Percentiles rank a stretch among this genome's conserved stretches.
Evolutionary conservation across 768 basidiomycete genomes (phyloP).

Genomic region (Phlebiopsis flavidoalba): DNA sequence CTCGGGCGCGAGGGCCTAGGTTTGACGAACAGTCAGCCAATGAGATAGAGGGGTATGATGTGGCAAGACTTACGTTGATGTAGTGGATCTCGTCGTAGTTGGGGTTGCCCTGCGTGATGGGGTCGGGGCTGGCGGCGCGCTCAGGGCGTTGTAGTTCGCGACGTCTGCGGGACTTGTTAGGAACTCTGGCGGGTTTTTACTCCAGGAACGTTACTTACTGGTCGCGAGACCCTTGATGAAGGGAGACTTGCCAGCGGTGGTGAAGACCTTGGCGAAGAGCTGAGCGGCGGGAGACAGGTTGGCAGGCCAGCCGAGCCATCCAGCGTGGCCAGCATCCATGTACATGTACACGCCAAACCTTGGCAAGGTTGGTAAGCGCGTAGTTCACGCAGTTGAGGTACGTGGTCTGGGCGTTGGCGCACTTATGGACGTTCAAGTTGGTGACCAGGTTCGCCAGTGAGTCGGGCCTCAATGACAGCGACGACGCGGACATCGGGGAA

Average conservation of each 20-base stretch:
- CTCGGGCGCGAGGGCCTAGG: constrained; percentile 43
- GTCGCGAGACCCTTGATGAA: constrained; percentile 61
- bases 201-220: constrained; percentile 17
- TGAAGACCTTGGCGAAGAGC: constrained; percentile 47
- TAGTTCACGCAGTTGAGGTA: constrained; percentile 51
- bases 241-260: constrained; percentile 46
- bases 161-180: constrained; percentile 13
- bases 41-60: not conserved
- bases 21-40: not conserved
- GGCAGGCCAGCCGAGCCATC: constrained; percentile 67
- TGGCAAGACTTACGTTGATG: constrained; percentile 37
- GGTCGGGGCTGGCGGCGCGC: constrained; percentile 51
- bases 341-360: constrained; percentile 56
- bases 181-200: not conserved
- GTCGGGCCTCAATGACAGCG: constrained; percentile 63
- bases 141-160: constrained; percentile 33
- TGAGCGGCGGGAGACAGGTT: constrained; percentile 55
- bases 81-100: constrained; percentile 62
- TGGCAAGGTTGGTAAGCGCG: constrained; percentile 50
- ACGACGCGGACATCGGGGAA: constrained; percentile 59
- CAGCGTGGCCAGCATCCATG: constrained; percentile 56
- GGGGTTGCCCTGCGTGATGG: constrained; percentile 52
- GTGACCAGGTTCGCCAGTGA: constrained; percentile 66
- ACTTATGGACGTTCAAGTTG: constrained; percentile 56
- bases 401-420: constrained; percentile 44